Percentiles rank a stretch among this genome's conserved stretches.
These are phyloP conservation scores for Amphichorda felina DNA, from an alignment of 2,329 filamentous ascomycete species.

Conservation along the genomic window DNA sequence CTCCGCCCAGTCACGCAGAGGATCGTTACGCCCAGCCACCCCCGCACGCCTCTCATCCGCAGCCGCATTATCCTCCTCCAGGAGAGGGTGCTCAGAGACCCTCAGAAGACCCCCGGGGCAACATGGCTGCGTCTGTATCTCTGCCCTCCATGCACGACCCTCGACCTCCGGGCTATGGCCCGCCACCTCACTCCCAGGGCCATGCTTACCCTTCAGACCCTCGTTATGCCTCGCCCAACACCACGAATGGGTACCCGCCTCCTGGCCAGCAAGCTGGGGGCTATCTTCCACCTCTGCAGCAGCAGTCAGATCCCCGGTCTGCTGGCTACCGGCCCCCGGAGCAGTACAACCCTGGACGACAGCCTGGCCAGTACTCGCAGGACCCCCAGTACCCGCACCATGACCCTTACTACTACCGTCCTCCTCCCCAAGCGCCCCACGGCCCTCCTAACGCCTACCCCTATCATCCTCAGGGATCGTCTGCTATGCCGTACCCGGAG, in stretches of 20 bases:
- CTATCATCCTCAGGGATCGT: conserved; percentile 10
- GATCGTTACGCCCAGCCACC: conserved; percentile 22
- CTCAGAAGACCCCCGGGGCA: conserved; percentile 13
- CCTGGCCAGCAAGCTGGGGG: conserved; percentile 15
- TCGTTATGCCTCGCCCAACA: conserved; percentile 29
- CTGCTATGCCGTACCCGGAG: conserved; percentile 13
- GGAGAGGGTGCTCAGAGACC: conserved; percentile 23
- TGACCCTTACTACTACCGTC: conserved; percentile 22
- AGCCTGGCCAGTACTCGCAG: conserved; percentile 16
- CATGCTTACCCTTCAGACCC: conserved; percentile 20
- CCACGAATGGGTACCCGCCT: conserved; percentile 34
- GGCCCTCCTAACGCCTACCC: conserved; percentile 11
- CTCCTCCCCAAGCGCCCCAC: conserved; percentile 14
- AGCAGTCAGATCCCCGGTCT: conserved; percentile 19
- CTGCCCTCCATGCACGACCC: conserved; percentile 39
- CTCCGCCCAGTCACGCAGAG: conserved; percentile 21
- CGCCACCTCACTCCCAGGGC: conserved; percentile 16
- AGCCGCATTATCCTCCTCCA: conserved; percentile 22
- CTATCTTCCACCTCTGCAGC: conserved; percentile 26
- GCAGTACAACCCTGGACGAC: conserved; percentile 23
- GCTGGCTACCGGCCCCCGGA: conserved; percentile 26
- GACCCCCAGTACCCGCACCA: conserved; percentile 18
- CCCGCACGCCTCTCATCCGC: conserved; percentile 15
- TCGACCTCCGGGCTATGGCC: conserved; percentile 20
- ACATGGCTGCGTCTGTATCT: conserved; percentile 32